Evolutionary conservation across 1,284 basidiomycete species (phyloP), one percentile per base, ranked within the genome.

Genomic region (Blastosporella zonata): DNA sequence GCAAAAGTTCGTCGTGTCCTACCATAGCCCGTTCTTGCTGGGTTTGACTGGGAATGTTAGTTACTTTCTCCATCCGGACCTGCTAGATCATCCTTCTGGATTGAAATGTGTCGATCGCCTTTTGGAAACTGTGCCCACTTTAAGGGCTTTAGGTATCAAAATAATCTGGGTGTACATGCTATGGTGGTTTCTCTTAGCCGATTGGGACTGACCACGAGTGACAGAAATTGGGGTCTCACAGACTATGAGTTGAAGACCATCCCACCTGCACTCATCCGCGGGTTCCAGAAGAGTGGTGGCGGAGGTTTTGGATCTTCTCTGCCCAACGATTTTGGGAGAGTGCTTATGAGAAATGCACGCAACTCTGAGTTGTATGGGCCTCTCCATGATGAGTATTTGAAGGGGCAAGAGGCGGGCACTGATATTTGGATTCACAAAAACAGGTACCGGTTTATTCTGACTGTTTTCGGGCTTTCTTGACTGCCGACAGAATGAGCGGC

Each of bases 401-500:
- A 74, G 46, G 82, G 82, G 6, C 66, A 71, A 53, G 66, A 71
- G 9, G 64, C 62, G 5, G 82, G 81, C 0, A 81, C 79, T 17
- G 83, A 87, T 64, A 70, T 82, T 46, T 86, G 82, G 83, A 79
- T 87, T 47, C 79, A 86, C 62, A 87, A 86, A 64, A 86, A 85
- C 62, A 68, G 82, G 82, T 80, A 55, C 18, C 8, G 33, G 8
- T 31, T 31, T 12, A 3, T n/a, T 10, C 13, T 31, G 29, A n/a
- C 29, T n/a, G 29, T 31, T 29, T 34, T 21, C n/a, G 28, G 4
- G 17, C 6, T 28, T 29, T 17, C 39, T 13, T 25, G 8, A 38
- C 17, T 27, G 12, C 10, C 15, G 3, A 41, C 50, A 84, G 82
- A 47, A 84, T 85, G 78, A 84, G 82, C 57, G 82, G 75, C 10